These are phyloP conservation scores for Alternaria atra DNA, from an alignment of 2,329 filamentous ascomycete genomes.

Conservation along the genomic window DNA sequence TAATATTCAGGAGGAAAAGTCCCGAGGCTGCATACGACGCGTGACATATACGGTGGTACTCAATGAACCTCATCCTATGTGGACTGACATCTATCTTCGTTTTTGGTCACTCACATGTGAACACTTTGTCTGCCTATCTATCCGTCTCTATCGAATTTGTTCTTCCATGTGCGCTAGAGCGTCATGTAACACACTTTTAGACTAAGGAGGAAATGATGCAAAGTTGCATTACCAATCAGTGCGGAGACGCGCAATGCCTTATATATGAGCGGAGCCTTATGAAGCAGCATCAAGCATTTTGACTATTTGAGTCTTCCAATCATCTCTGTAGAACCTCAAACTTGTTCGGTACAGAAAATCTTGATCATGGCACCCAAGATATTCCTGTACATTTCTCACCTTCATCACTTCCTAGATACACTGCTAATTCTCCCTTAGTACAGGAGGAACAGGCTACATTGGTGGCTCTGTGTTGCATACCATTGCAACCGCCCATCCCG, in stretches of 20 bases:
- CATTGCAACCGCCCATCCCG: slow-evolving; percentile 57
- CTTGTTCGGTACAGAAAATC: neutral
- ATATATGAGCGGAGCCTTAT: slow-evolving; percentile 9
- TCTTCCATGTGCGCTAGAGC: neutral
- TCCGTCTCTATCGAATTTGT: neutral
- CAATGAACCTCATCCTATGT: no score
- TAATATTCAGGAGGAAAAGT: neutral
- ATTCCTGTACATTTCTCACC: slow-evolving; percentile 35
- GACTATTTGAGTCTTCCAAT: no score
- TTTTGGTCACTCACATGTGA: no score
- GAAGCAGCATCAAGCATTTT: neutral
- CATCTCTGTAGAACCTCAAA: no score
- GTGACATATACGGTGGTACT: no score
- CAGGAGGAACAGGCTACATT: slow-evolving; percentile 63
- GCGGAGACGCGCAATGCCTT: neutral
- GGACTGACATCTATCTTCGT: no score
- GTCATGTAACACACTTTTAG: neutral
- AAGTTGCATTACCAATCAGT: slow-evolving; percentile 6
- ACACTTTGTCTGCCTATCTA: no score
- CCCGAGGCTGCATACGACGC: no score
- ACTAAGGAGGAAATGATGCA: neutral
- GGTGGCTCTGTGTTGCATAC: slow-evolving; percentile 62
- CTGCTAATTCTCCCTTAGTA: slow-evolving; percentile 44
- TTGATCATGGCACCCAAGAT: slow-evolving; percentile 40
- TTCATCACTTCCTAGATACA: no score